Percentiles rank a stretch among this genome's conserved stretches.
phyloP scores from a whole-genome alignment of 2,329 filamentous ascomycete species.

The Tolypocladium tropicale region DNA sequence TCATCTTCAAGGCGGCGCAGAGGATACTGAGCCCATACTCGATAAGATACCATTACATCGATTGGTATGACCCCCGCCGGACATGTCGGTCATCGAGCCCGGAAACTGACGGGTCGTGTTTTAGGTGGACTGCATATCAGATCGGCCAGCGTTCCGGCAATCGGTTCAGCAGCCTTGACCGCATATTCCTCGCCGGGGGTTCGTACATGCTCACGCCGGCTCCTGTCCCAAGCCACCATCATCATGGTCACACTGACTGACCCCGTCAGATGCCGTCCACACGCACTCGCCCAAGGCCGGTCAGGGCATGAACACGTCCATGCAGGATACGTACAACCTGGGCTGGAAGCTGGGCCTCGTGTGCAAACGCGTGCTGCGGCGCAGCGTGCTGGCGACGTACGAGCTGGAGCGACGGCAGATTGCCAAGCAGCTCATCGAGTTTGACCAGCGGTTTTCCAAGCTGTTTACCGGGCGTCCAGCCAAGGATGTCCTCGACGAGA shows the following conservation, averaged over 20 bases:
- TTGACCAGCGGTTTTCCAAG: slow-evolving; percentile 47
- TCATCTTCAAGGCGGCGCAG: slow-evolving; percentile 52
- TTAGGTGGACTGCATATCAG: slow-evolving; percentile 31
- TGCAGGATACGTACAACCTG: slow-evolving; percentile 51
- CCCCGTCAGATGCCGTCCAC: slow-evolving; percentile 38
- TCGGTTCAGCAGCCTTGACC: slow-evolving; percentile 41
- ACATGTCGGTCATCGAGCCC: not conserved
- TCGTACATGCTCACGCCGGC: slow-evolving; percentile 20
- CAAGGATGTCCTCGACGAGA: slow-evolving; percentile 32
- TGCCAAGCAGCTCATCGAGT: slow-evolving; percentile 55
- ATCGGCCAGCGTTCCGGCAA: slow-evolving; percentile 56
- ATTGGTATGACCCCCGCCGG: slow-evolving; percentile 39
- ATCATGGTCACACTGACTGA: slow-evolving; percentile 27
- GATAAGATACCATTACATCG: slow-evolving; percentile 51
- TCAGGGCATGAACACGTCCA: slow-evolving; percentile 63
- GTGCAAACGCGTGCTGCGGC: slow-evolving; percentile 30
- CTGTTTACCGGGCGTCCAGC: slow-evolving; percentile 48
- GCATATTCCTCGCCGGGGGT: slow-evolving; percentile 62
- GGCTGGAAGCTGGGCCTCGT: slow-evolving; percentile 45
- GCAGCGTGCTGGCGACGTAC: slow-evolving; percentile 37
- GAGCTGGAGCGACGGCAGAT: slow-evolving; percentile 44
- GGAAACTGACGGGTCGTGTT: not conserved
- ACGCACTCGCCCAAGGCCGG: slow-evolving; percentile 51
- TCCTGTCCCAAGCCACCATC: not conserved
- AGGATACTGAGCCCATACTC: slow-evolving; percentile 58